Evolutionary conservation across 495 filamentous ascomycete genomes (phyloP), one percentile per base, ranked within the genome.

Genomic region (Bacidia rubella): DNA sequence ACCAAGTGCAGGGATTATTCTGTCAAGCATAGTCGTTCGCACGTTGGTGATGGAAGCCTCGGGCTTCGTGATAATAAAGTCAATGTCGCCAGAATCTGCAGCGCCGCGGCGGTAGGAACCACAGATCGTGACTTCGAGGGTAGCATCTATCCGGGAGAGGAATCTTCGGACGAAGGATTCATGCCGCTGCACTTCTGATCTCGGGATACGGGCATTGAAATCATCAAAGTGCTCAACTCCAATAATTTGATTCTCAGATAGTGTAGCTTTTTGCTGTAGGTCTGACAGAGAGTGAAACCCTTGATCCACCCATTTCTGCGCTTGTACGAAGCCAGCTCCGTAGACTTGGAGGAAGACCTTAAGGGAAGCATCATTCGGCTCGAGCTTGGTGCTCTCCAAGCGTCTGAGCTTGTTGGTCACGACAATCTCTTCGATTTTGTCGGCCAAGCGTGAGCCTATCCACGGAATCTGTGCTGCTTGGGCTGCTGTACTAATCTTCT

Each of bases 351-450:
- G 66, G 58, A 96, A 96, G 1, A 70, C 56, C 27, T 80, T 79
- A 15, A 95, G 64, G 0, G 76, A 66, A 1, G 66, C 65, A 60
- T 88, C 83, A 12, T 72, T 70, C 0, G 80, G 74, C n/a, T 90
- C 83, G 12, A 68, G 59, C 49, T 73, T 77, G 0, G 83, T 73
- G 57, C 77, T 75, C 0, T 94, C 86, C 2, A 96, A 72, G 35
- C 84, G 79, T 19, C 78, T 74, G 0, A 98, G 78, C 12, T 71
- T 71, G 60, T 89, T 78, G 0, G 90, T 96, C 49, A 66, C 63
- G 3, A 78, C 87, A 45, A 96, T 95, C 61, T 98, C 92, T 60
- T 93, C 84, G 51, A 98, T 95, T 60, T 96, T 96, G 39, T 74
- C 71, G 0, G 92, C 92, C 15, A 98, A 64, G 11, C 87, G 77